Evolutionary conservation across 805 yeast species (phyloP), one percentile per base, ranked within the genome.

Genomic region (Yarrowia bubula): DNA sequence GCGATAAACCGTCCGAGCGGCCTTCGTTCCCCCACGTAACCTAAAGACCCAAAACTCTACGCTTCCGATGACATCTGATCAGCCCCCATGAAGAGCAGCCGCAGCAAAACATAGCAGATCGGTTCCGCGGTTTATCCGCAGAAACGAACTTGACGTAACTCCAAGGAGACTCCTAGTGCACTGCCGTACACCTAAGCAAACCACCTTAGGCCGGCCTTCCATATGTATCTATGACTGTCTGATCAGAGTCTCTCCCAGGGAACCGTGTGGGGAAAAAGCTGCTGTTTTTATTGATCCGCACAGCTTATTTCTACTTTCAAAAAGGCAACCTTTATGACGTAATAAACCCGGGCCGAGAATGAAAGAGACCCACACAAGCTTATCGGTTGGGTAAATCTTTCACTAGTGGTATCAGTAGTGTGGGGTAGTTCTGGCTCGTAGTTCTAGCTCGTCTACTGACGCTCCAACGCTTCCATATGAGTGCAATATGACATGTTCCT

Each of bases 21-120:
- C 35, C 1, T 15, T 47, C 10, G 53, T 22, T 46, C 17, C 53
- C n/a, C 39, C 53, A 32, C 53, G 39, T 15, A 47, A 47, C 53
- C 53, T 47, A 32, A 43, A 43, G 33, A 7, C 3, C 7, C n/a
- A 14, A 9, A 43, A 46, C 38, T 46, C 38, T 46, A 46, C 38
- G 9, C 37, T n/a, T 32, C 38, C 38, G 22, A 47, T 47, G 53
- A 47, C 53, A 47, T 32, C 53, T 15, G 53, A 47, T 47, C 53
- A 47, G 53, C 53, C 39, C 10, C 53, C 28, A 31, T 32, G 32
- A 47, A 32, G 28, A 22, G 53, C 53, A 47, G 53, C 53, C 53
- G 53, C 39, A 46, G 51, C 10, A 14, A 5, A 47, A 47, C 53
- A 32, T 5, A 32, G 15, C 53, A 32, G 39, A 47, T 47, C 39